These are phyloP conservation scores for Populus trichocarpa DNA, from an alignment of 441 rosid species.

Conservation along the genomic window DNA sequence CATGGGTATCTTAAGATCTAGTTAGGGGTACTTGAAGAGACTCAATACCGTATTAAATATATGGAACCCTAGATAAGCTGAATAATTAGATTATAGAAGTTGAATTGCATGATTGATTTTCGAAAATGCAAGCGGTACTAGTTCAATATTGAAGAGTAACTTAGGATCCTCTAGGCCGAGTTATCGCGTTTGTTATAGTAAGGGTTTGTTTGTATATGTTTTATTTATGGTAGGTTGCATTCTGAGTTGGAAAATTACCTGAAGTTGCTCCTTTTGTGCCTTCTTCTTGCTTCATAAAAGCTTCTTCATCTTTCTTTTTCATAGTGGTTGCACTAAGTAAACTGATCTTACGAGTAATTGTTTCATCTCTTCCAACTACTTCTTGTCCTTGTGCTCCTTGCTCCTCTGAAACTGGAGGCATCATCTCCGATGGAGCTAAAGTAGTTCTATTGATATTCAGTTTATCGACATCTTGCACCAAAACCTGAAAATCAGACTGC, in stretches of 20 bases:
- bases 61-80: no score
- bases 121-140: no score
- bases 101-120: no score
- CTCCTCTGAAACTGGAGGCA: conserved; percentile 6
- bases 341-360: not conserved
- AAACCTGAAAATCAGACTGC: not conserved
- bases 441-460: not conserved
- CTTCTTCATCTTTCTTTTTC: conserved; percentile 7
- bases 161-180: no score
- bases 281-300: conserved; percentile 13
- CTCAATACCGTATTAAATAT: no score
- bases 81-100: no score
- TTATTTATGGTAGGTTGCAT: not conserved
- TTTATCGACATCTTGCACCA: conserved; percentile 25
- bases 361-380: not conserved
- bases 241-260: conserved; percentile 24
- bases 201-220: not conserved
- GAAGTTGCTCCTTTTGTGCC: conserved; percentile 14
- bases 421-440: conserved; percentile 8
- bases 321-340: conserved; percentile 22
- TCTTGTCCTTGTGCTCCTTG: conserved; percentile 6
- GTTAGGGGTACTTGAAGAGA: no score
- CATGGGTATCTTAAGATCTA: no score
- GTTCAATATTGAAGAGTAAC: no score
- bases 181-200: not conserved